Evolutionary conservation across 2,329 filamentous ascomycete species (phyloP).

Genomic region (Phyllosticta ampelicida): DNA sequence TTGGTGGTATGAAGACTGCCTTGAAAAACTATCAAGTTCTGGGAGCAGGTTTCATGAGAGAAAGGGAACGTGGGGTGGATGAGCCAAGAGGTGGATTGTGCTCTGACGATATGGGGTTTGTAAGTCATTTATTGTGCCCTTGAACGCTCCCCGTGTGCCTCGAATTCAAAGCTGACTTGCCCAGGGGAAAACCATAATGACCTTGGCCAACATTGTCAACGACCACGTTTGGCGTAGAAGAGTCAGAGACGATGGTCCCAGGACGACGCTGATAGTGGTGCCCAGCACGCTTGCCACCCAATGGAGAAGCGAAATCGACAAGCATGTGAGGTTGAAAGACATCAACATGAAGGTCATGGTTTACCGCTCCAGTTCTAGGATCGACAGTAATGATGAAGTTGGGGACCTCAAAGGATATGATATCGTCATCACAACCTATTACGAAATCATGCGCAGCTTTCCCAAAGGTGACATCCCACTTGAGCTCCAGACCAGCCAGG

Average conservation of each 20-base stretch:
- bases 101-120: slow-evolving; percentile 31
- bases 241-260: slow-evolving; percentile 2
- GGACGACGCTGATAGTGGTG: slow-evolving; percentile 35
- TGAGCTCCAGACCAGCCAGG: slow-evolving; percentile 24
- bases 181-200: slow-evolving; percentile 13
- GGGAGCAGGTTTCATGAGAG: slow-evolving; percentile 44
- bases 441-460: slow-evolving; percentile 31
- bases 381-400: slow-evolving; percentile 15
- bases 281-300: slow-evolving; percentile 30
- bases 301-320: slow-evolving; percentile 27
- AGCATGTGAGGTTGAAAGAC: slow-evolving; percentile 16
- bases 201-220: slow-evolving; percentile 34
- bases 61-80: slow-evolving; percentile 32
- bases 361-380: slow-evolving; percentile 18
- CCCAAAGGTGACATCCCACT: slow-evolving; percentile 30
- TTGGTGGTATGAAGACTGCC: slow-evolving; percentile 38
- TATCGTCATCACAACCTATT: slow-evolving; percentile 34
- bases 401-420: slow-evolving; percentile 18
- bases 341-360: slow-evolving; percentile 16
- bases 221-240: slow-evolving; percentile 16
- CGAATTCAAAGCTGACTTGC: not conserved
- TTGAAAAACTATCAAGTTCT: slow-evolving; percentile 43
- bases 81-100: slow-evolving; percentile 33
- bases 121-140: not conserved
- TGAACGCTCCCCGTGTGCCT: too few relatives aligned